Base-by-base conservation (phyloP, 352 stramenopile genomes). In the Pythium rishiriense region DNA sequence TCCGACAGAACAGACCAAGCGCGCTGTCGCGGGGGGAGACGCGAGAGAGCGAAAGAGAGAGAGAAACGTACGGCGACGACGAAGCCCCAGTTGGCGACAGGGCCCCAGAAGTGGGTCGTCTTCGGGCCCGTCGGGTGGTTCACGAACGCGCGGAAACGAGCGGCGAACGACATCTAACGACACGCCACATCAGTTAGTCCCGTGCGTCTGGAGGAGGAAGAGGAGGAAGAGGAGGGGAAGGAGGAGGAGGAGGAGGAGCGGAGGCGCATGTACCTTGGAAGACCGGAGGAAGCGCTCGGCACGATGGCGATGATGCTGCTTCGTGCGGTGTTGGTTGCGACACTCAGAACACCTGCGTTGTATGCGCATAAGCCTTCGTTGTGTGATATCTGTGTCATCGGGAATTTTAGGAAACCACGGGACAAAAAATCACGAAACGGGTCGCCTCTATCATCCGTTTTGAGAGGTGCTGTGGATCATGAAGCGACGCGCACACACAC, bases 71-170 rank as follows among this genome's bases (percentile, higher is more conserved):
- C 86, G 14, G 88, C 87, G 48, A 89, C 57, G 33, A 96, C 87
- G 46, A 96, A 93, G 61, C 88, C 88, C 88, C 88, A 96, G 75
- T 96, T 96, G 47, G 85, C 85, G 5, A 96, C 78, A 4, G 88
- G 88, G 0, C 88, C 88, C 88, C 87, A 96, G 70, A 96, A 96
- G 67, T 95, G 86, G 37, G 85, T 94, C 24, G 86, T 95, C 78
- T 92, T 94, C 26, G 85, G 85, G 31, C 86, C 86, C 59, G 85
- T 94, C 21, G 84, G 83, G 70, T 83, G 81, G 72, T 92, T 91
- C 50, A 93, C 69, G 58, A 93, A 93, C 55, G 78, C 69, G 41
- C 79, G 78, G 58, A 91, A 66, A 68, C 78, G 72, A 69, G 77
- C 69, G 45, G 53, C 46, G 50, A 83, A 78, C 70, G 63, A 70